Evolutionary conservation across 768 basidiomycete species (phyloP).

Genomic region (Ramaria sp.): DNA sequence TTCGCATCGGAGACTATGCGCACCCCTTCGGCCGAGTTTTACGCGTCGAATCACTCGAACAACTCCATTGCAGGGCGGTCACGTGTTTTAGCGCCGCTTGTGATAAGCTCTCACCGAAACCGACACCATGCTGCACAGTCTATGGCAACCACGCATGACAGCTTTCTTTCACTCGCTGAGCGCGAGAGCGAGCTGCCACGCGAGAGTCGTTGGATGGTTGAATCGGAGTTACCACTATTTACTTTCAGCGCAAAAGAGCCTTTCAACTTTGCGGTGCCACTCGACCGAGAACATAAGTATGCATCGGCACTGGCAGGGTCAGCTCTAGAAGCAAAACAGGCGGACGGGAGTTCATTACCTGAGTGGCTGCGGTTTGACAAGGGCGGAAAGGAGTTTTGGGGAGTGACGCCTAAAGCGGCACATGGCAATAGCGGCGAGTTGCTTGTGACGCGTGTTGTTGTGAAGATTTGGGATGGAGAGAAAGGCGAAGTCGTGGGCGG

Average conservation of each 20-base stretch:
- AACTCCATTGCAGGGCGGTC: background rate
- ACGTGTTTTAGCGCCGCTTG: background rate
- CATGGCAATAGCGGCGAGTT: conserved; percentile 7
- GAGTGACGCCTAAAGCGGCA: conserved; percentile 17
- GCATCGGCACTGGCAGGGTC: background rate
- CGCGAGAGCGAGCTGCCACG: background rate
- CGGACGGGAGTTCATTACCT: conserved; percentile 13
- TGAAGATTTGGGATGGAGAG: conserved; percentile 6
- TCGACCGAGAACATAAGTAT: background rate
- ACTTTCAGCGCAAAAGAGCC: background rate
- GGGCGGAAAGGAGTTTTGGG: conserved; percentile 19
- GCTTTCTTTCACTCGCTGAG: background rate
- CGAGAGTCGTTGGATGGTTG: background rate
- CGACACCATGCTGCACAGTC: background rate
- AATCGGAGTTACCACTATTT: background rate
- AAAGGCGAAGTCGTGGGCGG: conserved; percentile 1
- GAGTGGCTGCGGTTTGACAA: conserved; percentile 20
- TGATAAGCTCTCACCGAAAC: background rate
- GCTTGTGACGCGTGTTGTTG: background rate
- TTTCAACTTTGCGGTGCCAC: background rate
- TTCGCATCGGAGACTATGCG: background rate
- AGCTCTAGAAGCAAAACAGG: conserved; percentile 9
- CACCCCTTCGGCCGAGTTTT: background rate
- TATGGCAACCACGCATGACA: background rate
- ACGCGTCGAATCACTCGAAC: background rate